A percentile compares a stretch with the other conserved stretches of the same genome.
These are phyloP conservation scores for Aspergillus sp. DNA, from an alignment of 2,329 filamentous ascomycete species.

Conservation along the genomic window DNA sequence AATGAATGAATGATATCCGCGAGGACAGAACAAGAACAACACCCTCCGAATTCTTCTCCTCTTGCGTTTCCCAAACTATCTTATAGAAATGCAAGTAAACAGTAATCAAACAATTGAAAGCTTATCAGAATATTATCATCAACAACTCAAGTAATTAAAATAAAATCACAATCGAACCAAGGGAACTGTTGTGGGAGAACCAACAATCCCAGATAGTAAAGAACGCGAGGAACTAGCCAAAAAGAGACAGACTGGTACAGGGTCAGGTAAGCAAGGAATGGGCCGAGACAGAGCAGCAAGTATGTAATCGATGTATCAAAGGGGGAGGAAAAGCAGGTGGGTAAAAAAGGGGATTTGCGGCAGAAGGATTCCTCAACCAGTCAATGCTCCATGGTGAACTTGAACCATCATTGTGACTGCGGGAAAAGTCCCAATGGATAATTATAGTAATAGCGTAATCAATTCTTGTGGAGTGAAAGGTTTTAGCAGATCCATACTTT, in stretches of 20 bases:
- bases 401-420: neutral
- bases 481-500: constrained; percentile 10
- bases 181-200: neutral
- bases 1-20: neutral
- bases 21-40: neutral
- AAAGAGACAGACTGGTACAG: neutral
- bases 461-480: constrained; percentile 10
- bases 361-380: constrained; percentile 2
- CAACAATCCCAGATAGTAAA: neutral
- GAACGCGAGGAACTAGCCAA: neutral
- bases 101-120: neutral
- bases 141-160: neutral
- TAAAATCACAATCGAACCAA: neutral
- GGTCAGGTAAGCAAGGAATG: constrained; percentile 16
- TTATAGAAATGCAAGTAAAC: neutral
- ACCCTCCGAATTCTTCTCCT: neutral
- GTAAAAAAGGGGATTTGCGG: neutral
- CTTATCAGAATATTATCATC: neutral
- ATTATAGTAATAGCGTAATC: constrained; percentile 10
- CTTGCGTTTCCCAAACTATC: neutral
- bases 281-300: constrained; percentile 4
- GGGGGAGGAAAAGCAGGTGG: neutral
- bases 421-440: constrained; percentile 5
- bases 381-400: neutral
- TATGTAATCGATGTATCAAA: constrained; percentile 9